These are phyloP conservation scores for Ganoderma resinaceum DNA, from an alignment of 1,284 basidiomycete genomes.

Conservation along the genomic window DNA sequence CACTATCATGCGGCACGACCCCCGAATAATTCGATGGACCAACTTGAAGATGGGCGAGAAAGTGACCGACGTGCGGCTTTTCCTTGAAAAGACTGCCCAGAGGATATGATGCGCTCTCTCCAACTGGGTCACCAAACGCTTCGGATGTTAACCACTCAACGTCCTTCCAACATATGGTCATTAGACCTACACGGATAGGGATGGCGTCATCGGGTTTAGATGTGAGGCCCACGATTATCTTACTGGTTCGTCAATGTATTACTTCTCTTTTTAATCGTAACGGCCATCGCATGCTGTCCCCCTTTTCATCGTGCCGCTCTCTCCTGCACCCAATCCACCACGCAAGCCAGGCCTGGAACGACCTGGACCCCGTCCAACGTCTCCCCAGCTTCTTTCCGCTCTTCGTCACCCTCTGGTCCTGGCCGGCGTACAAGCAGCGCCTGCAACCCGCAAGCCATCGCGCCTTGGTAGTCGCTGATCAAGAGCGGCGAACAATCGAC, in stretches of 20 bases:
- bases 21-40: conserved; percentile 85
- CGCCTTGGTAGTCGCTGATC: conserved; percentile 74
- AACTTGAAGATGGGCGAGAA: conserved; percentile 82
- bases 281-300: conserved; percentile 4
- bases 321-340: conserved; percentile 44
- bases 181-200: background rate
- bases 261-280: conserved; percentile 18
- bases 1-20: conserved; percentile 75
- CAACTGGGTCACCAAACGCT: background rate
- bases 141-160: background rate
- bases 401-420: conserved; percentile 55
- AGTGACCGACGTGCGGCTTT: conserved; percentile 65
- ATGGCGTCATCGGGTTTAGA: background rate
- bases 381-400: conserved; percentile 52
- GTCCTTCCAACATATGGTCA: background rate
- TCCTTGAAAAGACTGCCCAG: conserved; percentile 26
- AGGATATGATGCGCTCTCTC: background rate
- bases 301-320: conserved; percentile 2
- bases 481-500: background rate
- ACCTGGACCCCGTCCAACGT: conserved; percentile 47
- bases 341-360: conserved; percentile 50
- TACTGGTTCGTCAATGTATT: conserved; percentile 25
- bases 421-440: conserved; percentile 63
- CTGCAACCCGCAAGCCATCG: conserved; percentile 60
- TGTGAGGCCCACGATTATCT: conserved; percentile 7